phyloP scores from a whole-genome alignment of 1,139 yeast genomes.

The Nematodospora anomalae region DNA sequence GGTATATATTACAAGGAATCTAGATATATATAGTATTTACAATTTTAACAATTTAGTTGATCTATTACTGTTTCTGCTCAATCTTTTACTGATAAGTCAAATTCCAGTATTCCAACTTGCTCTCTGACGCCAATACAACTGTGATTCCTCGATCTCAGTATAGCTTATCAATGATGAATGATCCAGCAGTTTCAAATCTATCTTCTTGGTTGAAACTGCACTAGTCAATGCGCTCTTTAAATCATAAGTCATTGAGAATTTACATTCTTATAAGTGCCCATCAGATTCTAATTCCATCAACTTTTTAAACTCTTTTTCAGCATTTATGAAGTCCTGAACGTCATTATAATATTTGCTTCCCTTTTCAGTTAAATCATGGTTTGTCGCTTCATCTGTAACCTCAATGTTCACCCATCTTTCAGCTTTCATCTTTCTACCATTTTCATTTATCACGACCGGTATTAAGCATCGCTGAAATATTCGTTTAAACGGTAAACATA shows the following conservation, averaged over 20 bases:
- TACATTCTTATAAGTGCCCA: constrained; percentile 1
- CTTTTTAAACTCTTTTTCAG: constrained; percentile 38
- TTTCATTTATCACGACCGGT: constrained; percentile 21
- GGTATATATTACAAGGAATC: not conserved
- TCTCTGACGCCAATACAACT: no score
- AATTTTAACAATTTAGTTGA: no score
- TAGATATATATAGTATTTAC: not conserved
- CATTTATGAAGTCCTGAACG: constrained; percentile 37
- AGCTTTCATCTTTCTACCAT: constrained; percentile 27
- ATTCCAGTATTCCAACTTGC: no score
- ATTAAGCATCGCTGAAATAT: constrained; percentile 50
- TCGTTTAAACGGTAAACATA: constrained; percentile 56
- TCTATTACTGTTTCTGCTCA: no score
- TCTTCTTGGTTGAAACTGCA: no score
- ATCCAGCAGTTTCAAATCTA: no score
- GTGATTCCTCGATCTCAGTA: no score
- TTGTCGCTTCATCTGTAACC: constrained; percentile 39
- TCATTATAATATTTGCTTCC: constrained; percentile 25
- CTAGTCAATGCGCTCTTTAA: no score
- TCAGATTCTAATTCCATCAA: constrained; percentile 31
- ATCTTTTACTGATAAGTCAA: no score
- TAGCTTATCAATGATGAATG: no score
- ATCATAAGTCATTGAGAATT: no score
- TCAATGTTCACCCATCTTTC: constrained; percentile 46
- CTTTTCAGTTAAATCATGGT: constrained; percentile 28